Base-by-base conservation (phyloP, 2,329 filamentous ascomycete genomes). In the Cercospora berteroae region DNA sequence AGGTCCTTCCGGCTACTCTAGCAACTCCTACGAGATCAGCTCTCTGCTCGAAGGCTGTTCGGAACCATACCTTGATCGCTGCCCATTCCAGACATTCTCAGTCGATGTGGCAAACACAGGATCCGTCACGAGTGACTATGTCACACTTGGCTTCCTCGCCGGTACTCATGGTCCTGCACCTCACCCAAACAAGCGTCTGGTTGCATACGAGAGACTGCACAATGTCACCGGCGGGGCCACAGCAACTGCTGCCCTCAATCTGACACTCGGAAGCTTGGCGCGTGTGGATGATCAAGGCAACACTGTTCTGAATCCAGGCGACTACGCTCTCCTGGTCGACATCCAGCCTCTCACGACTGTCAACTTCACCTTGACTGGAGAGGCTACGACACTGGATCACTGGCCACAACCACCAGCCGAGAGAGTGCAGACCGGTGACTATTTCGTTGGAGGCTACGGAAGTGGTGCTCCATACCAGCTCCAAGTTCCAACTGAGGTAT, bases 281-380 rank as follows among this genome's bases (percentile, higher is more conserved):
- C 77, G 86, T 1, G 81, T 82, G 0, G 83, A 86, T 66, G 79
- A 82, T 48, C 77, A 75, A 2, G 86, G 86, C 0, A 82, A 84
- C 67, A 80, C 78, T 58, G 81, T 86, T 13, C 72, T 88, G 9
- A 87, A 85, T 74, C 85, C 85, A 0, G 86, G 85, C 0, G 79
- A 79, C 18, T 88, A 88, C 69, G 79, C 74, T 7, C 56, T 86
- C 10, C 71, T 79, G 59, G 62, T 86, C 8, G 85, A 86, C 72
- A 75, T 80, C 64, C 80, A 81, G 60, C 78, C 79, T 1, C 72
- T 80, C 58, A 77, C 79, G 0, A 76, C 69, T 39, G 70, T 81
- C 52, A 80, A 80, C 23, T 85, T 87, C 68, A 81, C 77, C 2
- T 75, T 87, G 67, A 83, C 79, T 0, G 85, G 85, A 0, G 74